Conservation (phyloP, 192 early-diverging fungal species). For the Gonapodya sp. region DNA sequence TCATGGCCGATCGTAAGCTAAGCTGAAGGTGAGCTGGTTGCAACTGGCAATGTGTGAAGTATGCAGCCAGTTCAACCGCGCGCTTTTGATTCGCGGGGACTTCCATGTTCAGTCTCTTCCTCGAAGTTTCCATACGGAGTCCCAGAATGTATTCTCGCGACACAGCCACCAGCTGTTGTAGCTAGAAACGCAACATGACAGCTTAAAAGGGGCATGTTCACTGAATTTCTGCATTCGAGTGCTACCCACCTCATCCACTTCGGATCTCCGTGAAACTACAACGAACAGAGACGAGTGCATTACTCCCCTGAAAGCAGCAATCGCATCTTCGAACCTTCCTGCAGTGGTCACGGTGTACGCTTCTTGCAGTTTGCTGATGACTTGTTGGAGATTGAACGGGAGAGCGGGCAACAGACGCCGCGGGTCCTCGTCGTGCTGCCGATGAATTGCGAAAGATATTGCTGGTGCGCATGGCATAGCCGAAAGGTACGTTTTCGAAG, state of each 20-base stretch:
- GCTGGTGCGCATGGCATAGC: conserved; percentile 52
- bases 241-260: conserved; percentile 62
- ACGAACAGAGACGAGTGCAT: conserved; percentile 73
- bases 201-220: too few species aligned
- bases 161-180: conserved; percentile 67
- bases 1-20: conserved; percentile 79
- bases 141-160: conserved; percentile 91
- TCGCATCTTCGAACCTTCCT: conserved; percentile 58
- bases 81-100: conserved; percentile 43
- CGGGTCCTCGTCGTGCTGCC: conserved; percentile 46
- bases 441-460: conserved; percentile 57
- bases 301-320: conserved; percentile 61
- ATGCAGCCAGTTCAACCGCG: conserved; percentile 81
- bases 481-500: conserved; percentile 55
- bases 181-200: too few species aligned
- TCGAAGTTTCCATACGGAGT: conserved; percentile 69
- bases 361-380: conserved; percentile 68
- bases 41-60: conserved; percentile 89
- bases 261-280: conserved; percentile 49
- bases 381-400: conserved; percentile 39
- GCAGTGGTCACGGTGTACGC: conserved; percentile 68
- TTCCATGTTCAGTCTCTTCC: conserved; percentile 48
- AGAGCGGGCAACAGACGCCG: conserved; percentile 43
- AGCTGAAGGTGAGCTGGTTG: conserved; percentile 84
- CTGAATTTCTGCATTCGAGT: too few species aligned